Base-by-base conservation (phyloP, 2,329 filamentous ascomycete genomes). In the Microcera coccophila region DNA sequence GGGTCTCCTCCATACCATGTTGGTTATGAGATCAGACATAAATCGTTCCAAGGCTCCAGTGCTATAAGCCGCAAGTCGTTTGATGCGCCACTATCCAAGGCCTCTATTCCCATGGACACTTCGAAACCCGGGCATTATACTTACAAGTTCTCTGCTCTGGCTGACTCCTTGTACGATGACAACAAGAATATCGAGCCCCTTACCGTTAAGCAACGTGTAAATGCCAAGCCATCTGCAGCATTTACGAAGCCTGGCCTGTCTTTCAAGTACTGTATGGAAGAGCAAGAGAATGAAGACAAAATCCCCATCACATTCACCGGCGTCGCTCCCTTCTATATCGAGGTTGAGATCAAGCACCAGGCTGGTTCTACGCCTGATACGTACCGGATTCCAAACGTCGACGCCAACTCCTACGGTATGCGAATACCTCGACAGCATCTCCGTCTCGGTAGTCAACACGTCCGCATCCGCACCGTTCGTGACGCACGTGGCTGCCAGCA, bases 191-290 rank as follows among this genome's bases (percentile, higher is more conserved):
- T 84, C 57, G 71, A 74, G 16, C 79, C 84, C 4, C 64, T 96
- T 24, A 72, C 79, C 11, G 72, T 98, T 22, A 81, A 85, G 54
- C 93, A 98, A 64, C 84, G 77, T 18, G 89, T 98, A 38, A 85
- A 95, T 58, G 77, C 88, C 12, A 86, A 85, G 45, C 93, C 93
- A 1, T 81, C 83, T 3, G 93, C 90, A 4, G 75, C 78, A 4
- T 98, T 98, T 61, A 76, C 78, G 45, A 87, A 87, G 53, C 88
- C 90, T 3, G 90, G 90, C 14, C 93, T 93, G 64, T 90, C 88
- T 1, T 96, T 96, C 73, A 95, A 93, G 62, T 95, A 91, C 67
- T 98, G 93, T 69, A 85, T 90, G 63, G 83, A 90, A 36, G 88
- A 95, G 57, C 79, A 85, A 38, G 81, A 81, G 41, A 81, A 83